A percentile compares a stretch with the other conserved stretches of the same genome.
phyloP scores from a whole-genome alignment of 208 protist species.

The Trypanosoma cruzi region DNA sequence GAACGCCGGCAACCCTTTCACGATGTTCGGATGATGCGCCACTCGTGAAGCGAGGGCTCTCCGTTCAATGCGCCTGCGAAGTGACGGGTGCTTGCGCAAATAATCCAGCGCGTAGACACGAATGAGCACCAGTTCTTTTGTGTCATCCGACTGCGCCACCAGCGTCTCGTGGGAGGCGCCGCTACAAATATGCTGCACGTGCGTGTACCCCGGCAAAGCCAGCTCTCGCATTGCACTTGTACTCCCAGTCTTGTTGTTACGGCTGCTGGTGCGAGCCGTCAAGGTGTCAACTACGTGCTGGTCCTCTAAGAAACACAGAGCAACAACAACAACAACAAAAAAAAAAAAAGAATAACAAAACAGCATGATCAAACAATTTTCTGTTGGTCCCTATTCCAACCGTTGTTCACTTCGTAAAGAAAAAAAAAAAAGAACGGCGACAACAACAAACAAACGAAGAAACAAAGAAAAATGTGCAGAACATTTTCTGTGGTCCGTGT shows the following conservation, averaged over 20 bases:
- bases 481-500: neutral
- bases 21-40: constrained; percentile 50
- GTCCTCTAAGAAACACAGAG: constrained; percentile 5
- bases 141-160: constrained; percentile 27
- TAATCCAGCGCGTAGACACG: constrained; percentile 68
- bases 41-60: constrained; percentile 43
- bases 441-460: neutral
- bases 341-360: neutral
- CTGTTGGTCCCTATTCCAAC: too few species aligned
- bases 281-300: neutral
- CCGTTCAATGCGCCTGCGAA: constrained; percentile 62
- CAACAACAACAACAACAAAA: constrained; percentile 6
- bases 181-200: constrained; percentile 47
- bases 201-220: constrained; percentile 47
- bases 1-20: constrained; percentile 39
- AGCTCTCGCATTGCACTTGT: neutral
- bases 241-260: neutral
- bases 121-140: constrained; percentile 39
- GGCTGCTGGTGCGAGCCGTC: too few species aligned
- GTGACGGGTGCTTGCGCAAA: constrained; percentile 42
- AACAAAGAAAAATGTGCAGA: neutral
- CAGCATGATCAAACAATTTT: too few species aligned
- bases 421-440: neutral
- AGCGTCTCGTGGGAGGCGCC: constrained; percentile 67
- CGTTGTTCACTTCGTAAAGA: too few species aligned